These are phyloP conservation scores for Lactifluus piperatus DNA, from an alignment of 768 basidiomycete genomes.

Conservation along the genomic window DNA sequence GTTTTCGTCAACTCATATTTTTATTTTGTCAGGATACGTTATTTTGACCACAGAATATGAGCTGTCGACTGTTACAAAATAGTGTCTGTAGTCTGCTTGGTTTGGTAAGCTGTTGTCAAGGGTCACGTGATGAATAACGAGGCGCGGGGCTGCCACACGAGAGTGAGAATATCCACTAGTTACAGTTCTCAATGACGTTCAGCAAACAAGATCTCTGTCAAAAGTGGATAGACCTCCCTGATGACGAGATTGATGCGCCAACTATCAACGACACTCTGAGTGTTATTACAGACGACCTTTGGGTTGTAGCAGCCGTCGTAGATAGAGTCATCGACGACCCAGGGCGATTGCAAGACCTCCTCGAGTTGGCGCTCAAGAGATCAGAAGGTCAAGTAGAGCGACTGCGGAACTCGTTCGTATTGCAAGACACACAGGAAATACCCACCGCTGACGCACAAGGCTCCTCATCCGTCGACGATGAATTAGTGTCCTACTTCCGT, in stretches of 20 bases:
- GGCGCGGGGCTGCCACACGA: too few species aligned
- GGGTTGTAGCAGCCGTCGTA: slow-evolving; percentile 67
- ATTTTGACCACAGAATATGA: slow-evolving; percentile 39
- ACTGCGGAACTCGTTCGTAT: slow-evolving; percentile 19
- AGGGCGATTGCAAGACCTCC: slow-evolving; percentile 45
- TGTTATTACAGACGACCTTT: slow-evolving; percentile 55
- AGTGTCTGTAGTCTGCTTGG: background rate
- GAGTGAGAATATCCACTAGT: too few species aligned
- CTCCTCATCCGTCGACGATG: slow-evolving; percentile 23
- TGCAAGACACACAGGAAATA: slow-evolving; percentile 17
- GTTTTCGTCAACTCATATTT: slow-evolving; percentile 2
- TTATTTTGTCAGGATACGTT: slow-evolving; percentile 55
- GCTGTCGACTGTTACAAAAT: background rate
- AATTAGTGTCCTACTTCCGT: slow-evolving; percentile 46
- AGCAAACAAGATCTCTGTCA: slow-evolving; percentile 24
- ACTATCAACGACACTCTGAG: slow-evolving; percentile 40
- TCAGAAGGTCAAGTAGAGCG: slow-evolving; percentile 40
- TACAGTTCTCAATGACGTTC: slow-evolving; percentile 3
- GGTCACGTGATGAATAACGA: too few species aligned
- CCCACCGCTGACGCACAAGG: slow-evolving; percentile 16
- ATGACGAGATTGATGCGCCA: slow-evolving; percentile 49
- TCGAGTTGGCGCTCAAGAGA: slow-evolving; percentile 56
- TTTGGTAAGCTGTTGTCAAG: too few species aligned
- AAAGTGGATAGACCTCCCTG: slow-evolving; percentile 48
- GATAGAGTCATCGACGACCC: slow-evolving; percentile 58